Conservation (phyloP, 495 filamentous ascomycete genomes). For the Pseudevernia furfuracea region DNA sequence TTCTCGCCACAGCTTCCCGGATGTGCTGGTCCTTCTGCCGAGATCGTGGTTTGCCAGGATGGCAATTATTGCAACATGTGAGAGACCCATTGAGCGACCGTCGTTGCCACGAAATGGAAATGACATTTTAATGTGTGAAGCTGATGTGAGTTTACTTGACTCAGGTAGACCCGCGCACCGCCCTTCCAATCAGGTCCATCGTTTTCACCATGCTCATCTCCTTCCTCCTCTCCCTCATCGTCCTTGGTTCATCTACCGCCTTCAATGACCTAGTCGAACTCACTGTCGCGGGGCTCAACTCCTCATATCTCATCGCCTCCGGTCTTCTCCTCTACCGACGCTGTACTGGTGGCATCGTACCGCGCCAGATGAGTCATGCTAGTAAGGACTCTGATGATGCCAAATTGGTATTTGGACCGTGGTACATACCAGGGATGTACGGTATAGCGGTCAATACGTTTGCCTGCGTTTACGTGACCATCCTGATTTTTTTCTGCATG, state of each 20-base stretch:
- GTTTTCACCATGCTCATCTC: constrained; percentile 39
- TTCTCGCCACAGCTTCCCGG: constrained; percentile 45
- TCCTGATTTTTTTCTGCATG: constrained; percentile 13
- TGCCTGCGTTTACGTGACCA: background rate
- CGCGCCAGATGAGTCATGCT: background rate
- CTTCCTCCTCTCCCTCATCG: constrained; percentile 36
- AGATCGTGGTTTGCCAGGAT: constrained; percentile 45
- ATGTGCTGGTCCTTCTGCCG: constrained; percentile 50
- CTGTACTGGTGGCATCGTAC: background rate
- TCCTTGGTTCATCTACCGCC: constrained; percentile 41
- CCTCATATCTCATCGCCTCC: constrained; percentile 31
- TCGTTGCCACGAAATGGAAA: background rate
- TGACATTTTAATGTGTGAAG: background rate
- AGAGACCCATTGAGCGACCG: constrained; percentile 1
- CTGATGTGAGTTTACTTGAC: background rate
- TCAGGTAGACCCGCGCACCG: constrained; percentile 31
- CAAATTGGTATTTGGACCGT: constrained; percentile 11
- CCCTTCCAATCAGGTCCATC: constrained; percentile 46
- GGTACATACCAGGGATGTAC: background rate
- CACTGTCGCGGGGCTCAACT: constrained; percentile 29
- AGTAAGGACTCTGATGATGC: background rate
- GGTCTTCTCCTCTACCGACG: constrained; percentile 9
- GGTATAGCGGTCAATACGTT: constrained; percentile 8
- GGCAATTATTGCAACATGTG: constrained; percentile 35
- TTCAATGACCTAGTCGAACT: constrained; percentile 35